Evolutionary conservation across 495 filamentous ascomycete genomes (phyloP), one percentile per base, ranked within the genome.

Genomic region (Penicillium paxilli): DNA sequence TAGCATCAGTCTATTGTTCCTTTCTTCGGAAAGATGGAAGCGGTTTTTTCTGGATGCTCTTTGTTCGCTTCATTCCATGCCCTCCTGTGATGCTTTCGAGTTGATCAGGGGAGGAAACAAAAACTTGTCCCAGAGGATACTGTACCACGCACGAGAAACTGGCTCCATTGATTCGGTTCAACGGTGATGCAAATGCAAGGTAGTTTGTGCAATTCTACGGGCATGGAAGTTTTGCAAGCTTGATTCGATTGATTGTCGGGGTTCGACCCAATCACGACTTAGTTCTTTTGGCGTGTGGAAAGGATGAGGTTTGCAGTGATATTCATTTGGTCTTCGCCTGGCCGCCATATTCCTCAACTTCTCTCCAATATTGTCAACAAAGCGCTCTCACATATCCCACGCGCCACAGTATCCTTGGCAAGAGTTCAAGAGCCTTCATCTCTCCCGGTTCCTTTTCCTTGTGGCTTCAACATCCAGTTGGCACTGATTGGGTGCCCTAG

Each of bases 21-120:
- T 69, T 61, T 64, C 68, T n/a, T 59, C 48, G 45, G 66, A 75
- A 66, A 77, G 77, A 72, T 57, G 63, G 63, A 75, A 78, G 80
- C 88, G 88, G 78, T 84, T 92, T 93, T 64, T 93, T 90, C 69
- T 72, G 78, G 88, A 91, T 83, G 88, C 85, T 77, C 80, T 91
- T 91, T 90, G 87, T 83, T 74, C 87, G 88, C 78, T 82, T 77
- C 68, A 59, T 52, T 44, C 33, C 60, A 68, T 71, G 83, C 86
- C 85, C 84, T 81, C 81, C 82, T 68, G 44, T n/a, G 25, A 63
- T 52, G 44, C 56, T 63, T 60, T 47, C 32, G 30, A 26, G 30
- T 44, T 26, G 32, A 62, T 42, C 33, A 55, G 82, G 83, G 83
- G 87, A 85, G 87, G 87, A 92, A 89, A 79, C 87, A 91, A 92